Evolutionary conservation across 2,329 filamentous ascomycete species (phyloP).

Genomic region (Ophiocordyceps unilateralis): DNA sequence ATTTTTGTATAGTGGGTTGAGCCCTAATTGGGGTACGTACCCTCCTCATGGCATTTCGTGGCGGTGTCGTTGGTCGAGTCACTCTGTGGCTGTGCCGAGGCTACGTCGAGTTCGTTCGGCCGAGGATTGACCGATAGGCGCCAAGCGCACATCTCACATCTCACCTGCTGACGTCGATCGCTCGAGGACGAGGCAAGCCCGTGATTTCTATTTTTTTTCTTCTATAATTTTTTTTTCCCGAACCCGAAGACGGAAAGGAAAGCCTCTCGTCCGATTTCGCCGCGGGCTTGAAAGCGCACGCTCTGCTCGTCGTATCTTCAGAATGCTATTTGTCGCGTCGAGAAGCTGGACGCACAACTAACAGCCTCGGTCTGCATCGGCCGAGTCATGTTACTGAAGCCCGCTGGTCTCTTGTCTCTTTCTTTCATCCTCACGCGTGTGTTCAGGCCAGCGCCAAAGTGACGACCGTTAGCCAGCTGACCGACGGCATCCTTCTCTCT

Average conservation of each 20-base stretch:
- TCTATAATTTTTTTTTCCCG: too few relatives aligned
- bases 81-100: not conserved
- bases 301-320: not conserved
- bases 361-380: not conserved
- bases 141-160: not conserved
- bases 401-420: not conserved
- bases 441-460: not conserved
- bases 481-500: not conserved
- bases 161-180: not conserved
- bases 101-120: not conserved
- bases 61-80: not conserved
- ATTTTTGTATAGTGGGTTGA: slow-evolving; percentile 13
- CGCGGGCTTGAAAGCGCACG: not conserved
- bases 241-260: too few relatives aligned
- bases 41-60: not conserved
- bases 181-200: not conserved
- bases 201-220: not conserved
- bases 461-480: not conserved
- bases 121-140: not conserved
- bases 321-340: not conserved
- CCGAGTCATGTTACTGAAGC: not conserved
- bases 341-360: not conserved
- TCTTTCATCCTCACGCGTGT: not conserved
- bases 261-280: not conserved
- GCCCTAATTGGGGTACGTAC: slow-evolving; percentile 9